Evolutionary conservation across 257 asterid genomes (phyloP).

Genomic region (Jasminum sambac): DNA sequence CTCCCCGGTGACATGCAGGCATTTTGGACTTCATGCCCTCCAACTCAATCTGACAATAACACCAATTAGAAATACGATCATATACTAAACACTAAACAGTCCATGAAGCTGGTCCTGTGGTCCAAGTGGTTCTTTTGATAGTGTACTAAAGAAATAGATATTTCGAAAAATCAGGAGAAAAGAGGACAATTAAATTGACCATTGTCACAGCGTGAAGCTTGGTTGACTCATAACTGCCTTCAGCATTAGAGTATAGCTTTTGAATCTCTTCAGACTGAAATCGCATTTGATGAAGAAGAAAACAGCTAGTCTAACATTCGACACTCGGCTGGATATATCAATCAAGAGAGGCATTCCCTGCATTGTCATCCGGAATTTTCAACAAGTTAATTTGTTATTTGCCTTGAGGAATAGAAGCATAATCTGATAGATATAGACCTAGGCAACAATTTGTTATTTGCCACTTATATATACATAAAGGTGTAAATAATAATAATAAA

Average conservation of each 20-base stretch:
- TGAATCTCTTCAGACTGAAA: conserved; percentile 74
- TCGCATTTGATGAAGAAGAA: conserved; percentile 81
- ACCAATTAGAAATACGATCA: conserved; percentile 7
- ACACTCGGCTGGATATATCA: conserved; percentile 73
- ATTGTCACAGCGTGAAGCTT: conserved; percentile 69
- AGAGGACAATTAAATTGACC: conserved; percentile 43
- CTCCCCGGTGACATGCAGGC: conserved; percentile 99
- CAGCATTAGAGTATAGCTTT: conserved; percentile 58
- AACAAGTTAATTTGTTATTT: background rate
- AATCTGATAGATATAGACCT: conserved; percentile 4
- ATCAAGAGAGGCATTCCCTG: conserved; percentile 73
- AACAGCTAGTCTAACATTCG: conserved; percentile 90
- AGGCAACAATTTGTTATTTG: background rate
- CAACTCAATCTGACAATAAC: conserved; percentile 52
- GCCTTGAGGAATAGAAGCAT: conserved; percentile 1
- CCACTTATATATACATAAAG: background rate
- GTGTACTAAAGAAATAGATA: background rate
- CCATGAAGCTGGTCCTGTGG: background rate
- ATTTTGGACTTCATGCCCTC: conserved; percentile 49
- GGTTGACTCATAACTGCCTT: conserved; percentile 84
- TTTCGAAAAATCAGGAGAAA: background rate
- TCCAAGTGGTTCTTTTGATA: background rate
- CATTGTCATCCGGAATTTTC: conserved; percentile 31
- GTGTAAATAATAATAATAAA: too few relatives aligned
- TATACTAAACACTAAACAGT: background rate